phyloP scores from a whole-genome alignment of 2,329 filamentous ascomycete species.

The Diaporthe australafricana region DNA sequence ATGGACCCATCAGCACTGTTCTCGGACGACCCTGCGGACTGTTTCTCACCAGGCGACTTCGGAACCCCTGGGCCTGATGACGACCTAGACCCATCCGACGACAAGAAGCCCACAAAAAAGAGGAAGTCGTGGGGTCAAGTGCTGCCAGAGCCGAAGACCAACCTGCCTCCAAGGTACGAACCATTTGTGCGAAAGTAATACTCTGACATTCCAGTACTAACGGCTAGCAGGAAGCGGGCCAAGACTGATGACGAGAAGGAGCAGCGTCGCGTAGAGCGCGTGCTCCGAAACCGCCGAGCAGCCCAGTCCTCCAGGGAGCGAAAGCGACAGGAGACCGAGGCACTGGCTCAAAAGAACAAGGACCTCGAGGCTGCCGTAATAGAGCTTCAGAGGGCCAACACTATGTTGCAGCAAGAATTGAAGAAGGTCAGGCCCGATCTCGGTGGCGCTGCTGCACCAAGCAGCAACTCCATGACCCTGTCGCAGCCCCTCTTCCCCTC shows the following conservation, averaged over 20 bases:
- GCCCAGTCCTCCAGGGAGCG: conserved; percentile 97
- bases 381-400: conserved; percentile 67
- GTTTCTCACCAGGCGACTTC: conserved; percentile 31
- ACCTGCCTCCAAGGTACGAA: conserved; percentile 85
- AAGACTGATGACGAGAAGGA: conserved; percentile 99
- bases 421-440: conserved; percentile 59
- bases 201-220: conserved; percentile 40
- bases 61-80: conserved; percentile 39
- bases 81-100: conserved; percentile 53
- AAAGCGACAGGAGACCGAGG: conserved; percentile 89
- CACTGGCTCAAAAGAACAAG: conserved; percentile 80
- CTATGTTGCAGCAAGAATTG: conserved; percentile 61
- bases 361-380: conserved; percentile 74
- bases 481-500: conserved; percentile 69
- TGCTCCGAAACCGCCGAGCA: conserved; percentile 94
- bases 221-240: conserved; percentile 80
- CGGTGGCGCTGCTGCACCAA: conserved; percentile 54
- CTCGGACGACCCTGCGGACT: conserved; percentile 9
- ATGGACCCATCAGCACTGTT: conserved; percentile 30
- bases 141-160: conserved; percentile 95
- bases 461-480: conserved; percentile 62
- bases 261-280: conserved; percentile 95
- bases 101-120: conserved; percentile 88
- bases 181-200: conserved; percentile 25
- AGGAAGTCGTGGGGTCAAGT: conserved; percentile 99